Conservation (phyloP, 805 yeast genomes). For the Ogataea allantospora region DNA sequence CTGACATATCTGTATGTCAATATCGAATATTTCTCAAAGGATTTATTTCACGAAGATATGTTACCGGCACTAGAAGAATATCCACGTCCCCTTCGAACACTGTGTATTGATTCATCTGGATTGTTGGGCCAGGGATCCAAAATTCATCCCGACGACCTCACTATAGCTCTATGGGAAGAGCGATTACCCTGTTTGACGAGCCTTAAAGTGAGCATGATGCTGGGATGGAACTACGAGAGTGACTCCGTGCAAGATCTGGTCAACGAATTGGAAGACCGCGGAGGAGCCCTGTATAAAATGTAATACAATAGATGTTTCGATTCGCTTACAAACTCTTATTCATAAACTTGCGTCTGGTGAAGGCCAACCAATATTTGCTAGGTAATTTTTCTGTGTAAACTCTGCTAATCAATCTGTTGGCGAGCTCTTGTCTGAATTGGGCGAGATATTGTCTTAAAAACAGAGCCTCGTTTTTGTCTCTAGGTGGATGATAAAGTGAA, state of each 20-base stretch:
- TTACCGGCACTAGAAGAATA: slow-evolving; percentile 34
- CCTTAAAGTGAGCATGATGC: slow-evolving; percentile 65
- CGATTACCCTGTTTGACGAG: slow-evolving; percentile 66
- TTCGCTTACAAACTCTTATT: slow-evolving; percentile 65
- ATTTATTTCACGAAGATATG: slow-evolving; percentile 48
- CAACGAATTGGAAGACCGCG: slow-evolving; percentile 67
- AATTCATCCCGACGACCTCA: slow-evolving; percentile 84
- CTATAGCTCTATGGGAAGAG: slow-evolving; percentile 77
- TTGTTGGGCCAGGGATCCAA: slow-evolving; percentile 79
- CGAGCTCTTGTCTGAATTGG: slow-evolving; percentile 94
- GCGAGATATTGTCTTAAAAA: slow-evolving; percentile 76
- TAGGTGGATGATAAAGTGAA: slow-evolving; percentile 70
- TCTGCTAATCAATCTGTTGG: slow-evolving; percentile 72
- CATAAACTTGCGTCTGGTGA: slow-evolving; percentile 93
- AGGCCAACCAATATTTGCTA: slow-evolving; percentile 93
- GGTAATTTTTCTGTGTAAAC: slow-evolving; percentile 72
- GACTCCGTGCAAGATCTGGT: slow-evolving; percentile 63
- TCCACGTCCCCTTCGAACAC: slow-evolving; percentile 49
- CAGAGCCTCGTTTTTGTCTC: slow-evolving; percentile 72
- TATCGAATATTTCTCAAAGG: slow-evolving; percentile 71
- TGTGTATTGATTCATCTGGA: slow-evolving; percentile 83
- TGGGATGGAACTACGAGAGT: slow-evolving; percentile 81
- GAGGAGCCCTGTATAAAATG: slow-evolving; percentile 66
- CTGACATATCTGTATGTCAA: slow-evolving; percentile 61
- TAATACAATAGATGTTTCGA: slow-evolving; percentile 11